Percentiles rank a stretch among this genome's conserved stretches.
phyloP scores from a whole-genome alignment of 148 eudicot species.

The Bassia scoparia region DNA sequence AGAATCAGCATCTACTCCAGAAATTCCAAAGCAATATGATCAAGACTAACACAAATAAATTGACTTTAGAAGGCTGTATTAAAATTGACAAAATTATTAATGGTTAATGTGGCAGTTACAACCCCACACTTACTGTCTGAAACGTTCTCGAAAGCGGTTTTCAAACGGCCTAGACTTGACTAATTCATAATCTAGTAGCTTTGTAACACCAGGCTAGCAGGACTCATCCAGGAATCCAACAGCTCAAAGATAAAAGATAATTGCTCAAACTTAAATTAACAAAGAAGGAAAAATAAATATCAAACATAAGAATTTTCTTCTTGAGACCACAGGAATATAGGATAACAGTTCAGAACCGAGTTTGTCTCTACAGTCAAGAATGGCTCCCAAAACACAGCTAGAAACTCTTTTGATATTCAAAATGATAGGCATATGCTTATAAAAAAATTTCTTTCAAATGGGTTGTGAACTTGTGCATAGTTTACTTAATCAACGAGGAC shows the following conservation, averaged over 20 bases:
- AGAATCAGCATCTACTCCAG: conserved; percentile 86
- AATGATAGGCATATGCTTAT: too few species aligned
- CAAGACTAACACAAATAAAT: conserved; percentile 50
- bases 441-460: too few species aligned
- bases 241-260: conserved; percentile 77
- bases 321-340: conserved; percentile 3
- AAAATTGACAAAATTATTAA: conserved; percentile 1
- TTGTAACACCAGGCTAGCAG: conserved; percentile 90
- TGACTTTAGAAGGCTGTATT: background rate
- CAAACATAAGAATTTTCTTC: background rate
- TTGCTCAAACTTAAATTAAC: conserved; percentile 73
- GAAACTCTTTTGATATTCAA: too few species aligned
- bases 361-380: background rate
- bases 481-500: too few species aligned
- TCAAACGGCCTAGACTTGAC: conserved; percentile 80
- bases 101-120: background rate
- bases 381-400: background rate
- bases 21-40: conserved; percentile 80
- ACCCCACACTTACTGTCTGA: conserved; percentile 60
- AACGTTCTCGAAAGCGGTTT: conserved; percentile 70
- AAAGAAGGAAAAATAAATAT: conserved; percentile 10
- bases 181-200: conserved; percentile 80
- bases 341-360: conserved; percentile 1
- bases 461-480: too few species aligned
- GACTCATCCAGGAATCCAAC: conserved; percentile 86